phyloP scores from a whole-genome alignment of 2,329 filamentous ascomycete species.

The Dothideomycetes sp. region DNA sequence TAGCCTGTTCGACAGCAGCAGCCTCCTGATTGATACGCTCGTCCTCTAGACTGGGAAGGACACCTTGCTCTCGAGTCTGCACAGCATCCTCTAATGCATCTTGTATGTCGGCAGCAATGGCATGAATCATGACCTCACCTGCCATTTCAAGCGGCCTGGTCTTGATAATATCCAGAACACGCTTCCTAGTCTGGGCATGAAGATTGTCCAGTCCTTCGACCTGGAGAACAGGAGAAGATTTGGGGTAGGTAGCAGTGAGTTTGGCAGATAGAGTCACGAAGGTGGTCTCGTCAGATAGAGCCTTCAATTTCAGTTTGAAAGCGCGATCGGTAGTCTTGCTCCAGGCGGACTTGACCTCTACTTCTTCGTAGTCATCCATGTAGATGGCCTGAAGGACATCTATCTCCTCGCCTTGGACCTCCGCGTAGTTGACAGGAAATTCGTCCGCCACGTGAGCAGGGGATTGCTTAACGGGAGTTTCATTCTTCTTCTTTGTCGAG shows the following conservation, averaged over 20 bases:
- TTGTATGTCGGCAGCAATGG: conserved; percentile 50
- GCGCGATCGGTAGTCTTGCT: conserved; percentile 72
- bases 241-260: conserved; percentile 85
- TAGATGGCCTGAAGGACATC: conserved; percentile 82
- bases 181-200: conserved; percentile 60
- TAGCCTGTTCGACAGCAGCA: conserved; percentile 51
- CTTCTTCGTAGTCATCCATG: conserved; percentile 73
- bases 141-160: conserved; percentile 57
- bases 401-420: conserved; percentile 81
- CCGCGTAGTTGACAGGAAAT: conserved; percentile 57
- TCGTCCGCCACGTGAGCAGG: conserved; percentile 4
- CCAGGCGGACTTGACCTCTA: conserved; percentile 69
- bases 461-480: conserved; percentile 16
- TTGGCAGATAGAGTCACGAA: conserved; percentile 65
- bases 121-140: conserved; percentile 57
- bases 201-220: conserved; percentile 57
- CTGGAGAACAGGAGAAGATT: conserved; percentile 63
- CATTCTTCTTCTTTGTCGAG: conserved; percentile 22
- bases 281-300: conserved; percentile 63
- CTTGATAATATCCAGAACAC: conserved; percentile 60
- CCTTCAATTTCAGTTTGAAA: conserved; percentile 71
- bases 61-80: conserved; percentile 59
- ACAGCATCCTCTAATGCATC: conserved; percentile 81
- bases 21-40: conserved; percentile 79
- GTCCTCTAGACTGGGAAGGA: conserved; percentile 78